A percentile compares a stretch with the other conserved stretches of the same genome.
These are phyloP conservation scores for Capronia epimyces DNA, from an alignment of 2,329 filamentous ascomycete genomes.

Conservation along the genomic window DNA sequence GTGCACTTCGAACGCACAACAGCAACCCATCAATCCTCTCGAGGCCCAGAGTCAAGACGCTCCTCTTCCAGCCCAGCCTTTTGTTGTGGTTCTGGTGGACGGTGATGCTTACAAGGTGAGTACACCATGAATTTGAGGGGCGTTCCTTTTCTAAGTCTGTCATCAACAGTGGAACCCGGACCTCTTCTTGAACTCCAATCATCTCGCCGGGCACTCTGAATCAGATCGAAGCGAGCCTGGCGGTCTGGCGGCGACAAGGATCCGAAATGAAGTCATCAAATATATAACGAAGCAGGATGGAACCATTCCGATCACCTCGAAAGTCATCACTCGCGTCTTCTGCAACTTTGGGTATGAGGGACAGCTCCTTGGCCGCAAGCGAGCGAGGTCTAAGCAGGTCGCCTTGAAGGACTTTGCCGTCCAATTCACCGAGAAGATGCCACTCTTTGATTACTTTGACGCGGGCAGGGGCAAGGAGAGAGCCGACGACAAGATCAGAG, in stretches of 20 bases:
- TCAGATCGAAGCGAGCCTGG: slow-evolving; percentile 5
- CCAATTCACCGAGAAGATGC: slow-evolving; percentile 24
- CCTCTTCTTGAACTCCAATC: slow-evolving; percentile 1
- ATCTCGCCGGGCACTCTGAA: neutral
- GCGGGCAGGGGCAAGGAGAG: slow-evolving; percentile 27
- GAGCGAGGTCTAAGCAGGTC: neutral
- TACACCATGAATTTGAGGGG: neutral
- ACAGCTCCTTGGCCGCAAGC: slow-evolving; percentile 1
- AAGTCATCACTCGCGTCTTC: slow-evolving; percentile 24
- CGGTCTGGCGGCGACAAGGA: slow-evolving; percentile 19
- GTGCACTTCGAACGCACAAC: slow-evolving; percentile 11
- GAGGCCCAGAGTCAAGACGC: slow-evolving; percentile 1
- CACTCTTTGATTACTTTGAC: slow-evolving; percentile 27
- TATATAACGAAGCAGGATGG: slow-evolving; percentile 20
- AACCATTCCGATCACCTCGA: slow-evolving; percentile 16
- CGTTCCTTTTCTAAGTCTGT: neutral
- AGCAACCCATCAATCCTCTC: neutral
- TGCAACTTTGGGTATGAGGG: slow-evolving; percentile 14
- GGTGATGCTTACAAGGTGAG: slow-evolving; percentile 26
- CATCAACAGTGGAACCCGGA: slow-evolving; percentile 14
- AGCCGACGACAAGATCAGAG: slow-evolving; percentile 28
- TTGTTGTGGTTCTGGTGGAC: slow-evolving; percentile 27
- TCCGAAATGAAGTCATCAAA: slow-evolving; percentile 23
- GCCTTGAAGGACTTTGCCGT: slow-evolving; percentile 17
- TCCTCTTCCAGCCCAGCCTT: slow-evolving; percentile 19